Percentiles rank a stretch among this genome's conserved stretches.
Evolutionary conservation across 1,284 basidiomycete genomes (phyloP).

Genomic region (Papiliotrema flavescens): DNA sequence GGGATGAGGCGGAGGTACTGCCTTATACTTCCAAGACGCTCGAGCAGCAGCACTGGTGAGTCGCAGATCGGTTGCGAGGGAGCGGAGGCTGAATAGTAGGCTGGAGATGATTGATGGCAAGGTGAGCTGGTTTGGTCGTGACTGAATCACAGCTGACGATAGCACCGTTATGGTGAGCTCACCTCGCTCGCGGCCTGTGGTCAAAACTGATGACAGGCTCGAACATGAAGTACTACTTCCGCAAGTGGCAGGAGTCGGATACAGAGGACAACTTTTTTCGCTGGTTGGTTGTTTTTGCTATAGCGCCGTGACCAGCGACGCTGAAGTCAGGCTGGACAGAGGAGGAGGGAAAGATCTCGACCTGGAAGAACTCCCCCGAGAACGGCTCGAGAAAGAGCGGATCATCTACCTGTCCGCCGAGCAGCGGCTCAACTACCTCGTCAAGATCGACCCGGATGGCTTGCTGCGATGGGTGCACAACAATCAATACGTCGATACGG

Average conservation of each 20-base stretch:
- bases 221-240: slow-evolving; percentile 59
- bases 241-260: slow-evolving; percentile 60
- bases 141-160: slow-evolving; percentile 11
- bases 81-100: slow-evolving; percentile 40
- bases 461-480: slow-evolving; percentile 68
- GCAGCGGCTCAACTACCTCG: slow-evolving; percentile 69
- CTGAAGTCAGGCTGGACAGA: slow-evolving; percentile 69
- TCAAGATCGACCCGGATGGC: slow-evolving; percentile 61
- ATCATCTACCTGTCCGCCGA: slow-evolving; percentile 61
- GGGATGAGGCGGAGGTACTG: slow-evolving; percentile 24
- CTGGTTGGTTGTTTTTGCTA: too few relatives aligned
- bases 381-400: slow-evolving; percentile 63
- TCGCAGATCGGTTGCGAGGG: not conserved
- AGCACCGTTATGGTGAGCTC: slow-evolving; percentile 27
- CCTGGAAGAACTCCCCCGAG: slow-evolving; percentile 62
- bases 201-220: slow-evolving; percentile 8
- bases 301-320: too few relatives aligned
- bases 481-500: slow-evolving; percentile 59
- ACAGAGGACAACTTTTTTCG: slow-evolving; percentile 68
- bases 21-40: slow-evolving; percentile 30
- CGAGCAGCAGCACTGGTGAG: slow-evolving; percentile 39
- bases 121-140: slow-evolving; percentile 60
- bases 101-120: slow-evolving; percentile 68
- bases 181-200: too few relatives aligned
- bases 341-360: slow-evolving; percentile 65